Base-by-base conservation (phyloP, 2,329 filamentous ascomycete species). In the Epichloe typhina region DNA sequence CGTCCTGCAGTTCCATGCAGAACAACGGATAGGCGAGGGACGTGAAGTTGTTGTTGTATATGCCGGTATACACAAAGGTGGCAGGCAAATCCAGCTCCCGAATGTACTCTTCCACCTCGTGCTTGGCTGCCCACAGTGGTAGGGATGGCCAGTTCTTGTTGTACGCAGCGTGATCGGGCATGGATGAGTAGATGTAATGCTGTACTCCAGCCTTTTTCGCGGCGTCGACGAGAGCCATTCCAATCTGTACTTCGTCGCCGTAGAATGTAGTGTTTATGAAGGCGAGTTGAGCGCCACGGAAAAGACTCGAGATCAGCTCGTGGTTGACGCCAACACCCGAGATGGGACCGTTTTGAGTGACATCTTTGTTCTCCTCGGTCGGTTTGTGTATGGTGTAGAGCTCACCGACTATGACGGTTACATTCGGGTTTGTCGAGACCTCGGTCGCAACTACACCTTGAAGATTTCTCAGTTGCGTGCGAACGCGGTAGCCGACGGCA, bases 11-110 rank as follows among this genome's bases (percentile, higher is more conserved):
- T 56, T 94, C 88, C 86, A 96, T 95, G 69, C 90, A 93, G 71
- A 97, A 97, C 4, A 97, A 76, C 1, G 93, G 93, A 63, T 95
- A 97, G 1, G 82, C 82, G 35, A 96, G 75, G 45, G 87, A 93
- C 33, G 91, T 97, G 69, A 97, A 98, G 66, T 98, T 97, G 70
- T 97, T 97, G 75, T 97, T 95, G 74, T 97, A 98, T 60, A 96
- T 96, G 53, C 91, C 93, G 9, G 90, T 88, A 68, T 96, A 96
- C 57, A 96, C 84, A 66, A 95, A 97, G 0, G 91, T 97, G 1
- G 90, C 83, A 0, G 88, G 88, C 11, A 96, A 74, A 9, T 83
- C 83, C 40, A 95, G 79, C 63, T 88, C 80, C 52, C 87, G 82
- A 48, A 96, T 79, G 66, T 97, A 95, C 50, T 93, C 86, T 68